Conservation (phyloP, 768 basidiomycete species). For the Porpolomopsis calyptriformis region DNA sequence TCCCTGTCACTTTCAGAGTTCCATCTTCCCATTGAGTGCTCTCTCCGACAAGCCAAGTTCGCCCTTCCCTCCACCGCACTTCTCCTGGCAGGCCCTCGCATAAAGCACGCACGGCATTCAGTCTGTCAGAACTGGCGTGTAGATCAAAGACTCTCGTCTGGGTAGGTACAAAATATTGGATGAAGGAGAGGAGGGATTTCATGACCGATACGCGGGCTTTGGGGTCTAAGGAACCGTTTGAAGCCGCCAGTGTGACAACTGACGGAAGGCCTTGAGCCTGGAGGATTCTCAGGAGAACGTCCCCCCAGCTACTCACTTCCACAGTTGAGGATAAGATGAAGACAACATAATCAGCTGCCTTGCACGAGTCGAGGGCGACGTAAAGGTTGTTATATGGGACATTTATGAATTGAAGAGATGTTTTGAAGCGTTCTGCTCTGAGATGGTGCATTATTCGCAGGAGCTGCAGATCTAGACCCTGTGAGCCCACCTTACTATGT, state of each 20-base stretch:
- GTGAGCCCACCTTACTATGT: slow-evolving; percentile 55
- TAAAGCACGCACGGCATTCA: slow-evolving; percentile 65
- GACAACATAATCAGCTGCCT: slow-evolving; percentile 84
- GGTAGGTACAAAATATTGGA: slow-evolving; percentile 86
- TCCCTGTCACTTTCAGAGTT: slow-evolving; percentile 65
- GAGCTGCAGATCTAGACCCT: slow-evolving; percentile 4
- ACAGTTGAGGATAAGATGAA: slow-evolving; percentile 70
- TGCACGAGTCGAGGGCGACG: slow-evolving; percentile 71
- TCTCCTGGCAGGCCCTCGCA: slow-evolving; percentile 78
- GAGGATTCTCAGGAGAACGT: slow-evolving; percentile 74
- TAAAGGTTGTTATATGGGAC: slow-evolving; percentile 65
- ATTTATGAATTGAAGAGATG: slow-evolving; percentile 78
- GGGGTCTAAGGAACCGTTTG: slow-evolving; percentile 39
- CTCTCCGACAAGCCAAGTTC: slow-evolving; percentile 65
- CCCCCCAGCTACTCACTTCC: slow-evolving; percentile 81
- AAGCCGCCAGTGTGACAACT: slow-evolving; percentile 63
- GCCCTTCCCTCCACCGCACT: slow-evolving; percentile 73
- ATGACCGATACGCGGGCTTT: slow-evolving; percentile 61
- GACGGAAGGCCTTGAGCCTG: slow-evolving; percentile 88
- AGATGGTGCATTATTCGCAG: not conserved
- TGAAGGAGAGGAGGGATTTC: slow-evolving; percentile 88
- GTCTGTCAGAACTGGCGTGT: slow-evolving; percentile 46
- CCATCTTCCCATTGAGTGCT: slow-evolving; percentile 52
- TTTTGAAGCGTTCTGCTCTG: slow-evolving; percentile 85
- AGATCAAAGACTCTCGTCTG: slow-evolving; percentile 72